These are phyloP conservation scores for Pythium aristosporum DNA, from an alignment of 352 stramenopile genomes.

Conservation along the genomic window DNA sequence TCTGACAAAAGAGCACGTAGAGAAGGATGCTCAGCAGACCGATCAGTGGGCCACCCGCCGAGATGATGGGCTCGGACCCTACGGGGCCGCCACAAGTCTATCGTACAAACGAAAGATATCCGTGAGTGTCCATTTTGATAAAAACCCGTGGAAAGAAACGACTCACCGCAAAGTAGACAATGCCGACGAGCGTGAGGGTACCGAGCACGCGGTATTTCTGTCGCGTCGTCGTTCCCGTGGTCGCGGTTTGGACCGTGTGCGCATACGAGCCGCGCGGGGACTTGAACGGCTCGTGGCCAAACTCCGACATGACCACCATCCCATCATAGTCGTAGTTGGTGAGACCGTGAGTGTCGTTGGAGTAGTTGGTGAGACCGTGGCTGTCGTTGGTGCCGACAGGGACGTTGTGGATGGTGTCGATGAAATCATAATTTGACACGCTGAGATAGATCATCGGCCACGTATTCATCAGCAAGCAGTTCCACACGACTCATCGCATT, in stretches of 20 bases:
- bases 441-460: background rate
- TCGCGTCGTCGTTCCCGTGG: background rate
- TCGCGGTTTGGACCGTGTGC: slow-evolving; percentile 26
- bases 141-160: background rate
- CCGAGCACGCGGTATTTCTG: slow-evolving; percentile 18
- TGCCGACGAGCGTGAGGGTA: slow-evolving; percentile 11
- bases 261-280: slow-evolving; percentile 5
- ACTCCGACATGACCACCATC: slow-evolving; percentile 8
- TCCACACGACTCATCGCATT: background rate
- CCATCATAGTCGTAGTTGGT: slow-evolving; percentile 4
- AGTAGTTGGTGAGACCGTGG: background rate
- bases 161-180: slow-evolving; percentile 17
- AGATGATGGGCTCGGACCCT: slow-evolving; percentile 45
- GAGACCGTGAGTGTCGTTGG: background rate
- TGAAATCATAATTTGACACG: slow-evolving; percentile 2
- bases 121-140: background rate
- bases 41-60: slow-evolving; percentile 45
- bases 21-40: slow-evolving; percentile 62
- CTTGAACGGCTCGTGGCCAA: slow-evolving; percentile 10
- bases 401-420: slow-evolving; percentile 8
- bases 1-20: slow-evolving; percentile 44
- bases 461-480: background rate
- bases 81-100: slow-evolving; percentile 29
- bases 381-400: background rate
- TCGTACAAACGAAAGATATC: background rate